Percentiles rank a stretch among this genome's conserved stretches.
These are phyloP conservation scores for Fusarium tricinctum DNA, from an alignment of 2,329 filamentous ascomycete genomes.

Conservation along the genomic window DNA sequence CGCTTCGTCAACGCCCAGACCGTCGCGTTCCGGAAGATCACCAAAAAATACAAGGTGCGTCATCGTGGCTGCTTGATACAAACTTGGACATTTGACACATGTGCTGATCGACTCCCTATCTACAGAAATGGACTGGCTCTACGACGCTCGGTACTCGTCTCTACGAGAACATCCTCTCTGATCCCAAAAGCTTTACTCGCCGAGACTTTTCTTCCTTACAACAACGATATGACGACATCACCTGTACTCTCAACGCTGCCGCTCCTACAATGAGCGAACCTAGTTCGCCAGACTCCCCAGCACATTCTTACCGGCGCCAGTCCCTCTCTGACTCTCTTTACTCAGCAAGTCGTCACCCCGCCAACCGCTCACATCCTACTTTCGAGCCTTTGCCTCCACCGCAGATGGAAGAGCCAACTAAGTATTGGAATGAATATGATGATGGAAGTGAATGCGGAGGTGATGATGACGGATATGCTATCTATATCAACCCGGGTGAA, in stretches of 20 bases:
- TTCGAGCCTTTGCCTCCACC: conserved; percentile 54
- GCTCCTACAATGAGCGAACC: conserved; percentile 58
- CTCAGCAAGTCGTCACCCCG: conserved; percentile 34
- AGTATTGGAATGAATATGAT: conserved; percentile 92
- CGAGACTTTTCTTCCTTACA: conserved; percentile 71
- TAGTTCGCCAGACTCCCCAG: conserved; percentile 55
- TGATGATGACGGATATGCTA: conserved; percentile 72
- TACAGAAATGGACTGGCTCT: conserved; percentile 84
- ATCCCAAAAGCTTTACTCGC: conserved; percentile 79
- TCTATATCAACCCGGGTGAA: conserved; percentile 80
- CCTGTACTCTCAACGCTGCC: conserved; percentile 62
- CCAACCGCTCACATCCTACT: conserved; percentile 44
- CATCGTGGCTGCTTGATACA: conserved; percentile 1
- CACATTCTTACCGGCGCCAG: conserved; percentile 31
- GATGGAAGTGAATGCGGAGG: conserved; percentile 78
- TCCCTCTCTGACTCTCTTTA: conserved; percentile 26
- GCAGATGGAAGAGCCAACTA: conserved; percentile 51
- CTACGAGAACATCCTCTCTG: conserved; percentile 73
- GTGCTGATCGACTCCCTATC: conserved; percentile 9
- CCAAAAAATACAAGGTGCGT: conserved; percentile 81
- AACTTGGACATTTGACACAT: neutral
- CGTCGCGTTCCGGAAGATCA: conserved; percentile 83
- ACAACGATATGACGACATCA: conserved; percentile 65
- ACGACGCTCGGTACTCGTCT: conserved; percentile 74
- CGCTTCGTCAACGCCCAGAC: conserved; percentile 82